A percentile compares a stretch with the other conserved stretches of the same genome.
Evolutionary conservation across 1,284 basidiomycete genomes (phyloP).

Genomic region (Ganoderma boninense): DNA sequence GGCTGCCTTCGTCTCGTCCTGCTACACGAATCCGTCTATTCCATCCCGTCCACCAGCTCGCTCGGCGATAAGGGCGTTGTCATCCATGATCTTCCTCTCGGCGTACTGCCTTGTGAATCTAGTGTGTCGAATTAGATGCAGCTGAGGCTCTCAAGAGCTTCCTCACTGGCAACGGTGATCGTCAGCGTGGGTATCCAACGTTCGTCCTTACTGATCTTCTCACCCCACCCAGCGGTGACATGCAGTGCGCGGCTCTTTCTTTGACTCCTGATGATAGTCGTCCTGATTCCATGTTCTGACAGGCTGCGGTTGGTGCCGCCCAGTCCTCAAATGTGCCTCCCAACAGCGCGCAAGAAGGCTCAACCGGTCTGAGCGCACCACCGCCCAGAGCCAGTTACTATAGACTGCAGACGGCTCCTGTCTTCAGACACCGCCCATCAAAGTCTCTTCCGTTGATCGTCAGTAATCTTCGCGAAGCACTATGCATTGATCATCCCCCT

Average conservation of each 20-base stretch:
- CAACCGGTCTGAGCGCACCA: not conserved
- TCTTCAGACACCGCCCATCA: slow-evolving; percentile 3
- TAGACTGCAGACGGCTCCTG: not conserved
- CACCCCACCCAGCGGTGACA: not conserved
- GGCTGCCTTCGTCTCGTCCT: not conserved
- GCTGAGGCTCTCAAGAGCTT: not conserved
- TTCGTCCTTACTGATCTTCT: not conserved
- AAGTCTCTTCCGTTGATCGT: not conserved
- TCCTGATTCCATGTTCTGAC: slow-evolving; percentile 1
- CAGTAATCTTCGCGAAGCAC: not conserved
- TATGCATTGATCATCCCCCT: slow-evolving; percentile 1
- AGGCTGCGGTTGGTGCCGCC: slow-evolving; percentile 19
- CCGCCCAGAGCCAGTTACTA: not conserved
- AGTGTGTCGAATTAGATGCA: not conserved
- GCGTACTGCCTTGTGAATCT: not conserved
- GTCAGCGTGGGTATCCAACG: not conserved
- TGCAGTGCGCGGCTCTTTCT: not conserved
- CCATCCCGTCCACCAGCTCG: not conserved
- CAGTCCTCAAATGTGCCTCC: not conserved
- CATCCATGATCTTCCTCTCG: not conserved
- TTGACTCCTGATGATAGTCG: slow-evolving; percentile 12
- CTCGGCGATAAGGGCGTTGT: not conserved
- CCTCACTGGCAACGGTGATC: not conserved
- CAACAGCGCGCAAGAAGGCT: slow-evolving; percentile 7
- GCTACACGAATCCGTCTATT: not conserved